Conservation (phyloP, 768 basidiomycete species). For the Leccinum boreale region DNA sequence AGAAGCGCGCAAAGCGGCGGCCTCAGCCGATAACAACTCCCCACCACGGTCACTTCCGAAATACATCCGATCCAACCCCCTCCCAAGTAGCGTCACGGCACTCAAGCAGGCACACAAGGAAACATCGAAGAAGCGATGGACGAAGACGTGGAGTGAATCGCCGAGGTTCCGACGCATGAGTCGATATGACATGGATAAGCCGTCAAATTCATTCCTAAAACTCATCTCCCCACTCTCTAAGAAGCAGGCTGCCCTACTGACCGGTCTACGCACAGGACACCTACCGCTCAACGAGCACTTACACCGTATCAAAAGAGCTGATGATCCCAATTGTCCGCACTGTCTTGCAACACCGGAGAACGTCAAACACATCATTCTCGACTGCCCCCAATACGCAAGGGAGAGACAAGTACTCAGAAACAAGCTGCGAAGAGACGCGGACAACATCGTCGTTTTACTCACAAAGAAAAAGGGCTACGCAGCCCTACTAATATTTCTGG, state of each 20-base stretch:
- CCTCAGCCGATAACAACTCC: neutral
- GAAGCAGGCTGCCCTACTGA: neutral
- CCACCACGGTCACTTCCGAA: neutral
- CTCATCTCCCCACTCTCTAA: neutral
- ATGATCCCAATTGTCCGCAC: neutral
- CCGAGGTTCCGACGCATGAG: neutral
- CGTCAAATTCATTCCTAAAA: neutral
- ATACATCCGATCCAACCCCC: neutral
- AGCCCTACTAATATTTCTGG: no score
- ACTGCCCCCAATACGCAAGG: neutral
- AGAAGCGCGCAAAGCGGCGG: neutral
- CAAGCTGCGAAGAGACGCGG: no score
- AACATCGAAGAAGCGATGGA: neutral
- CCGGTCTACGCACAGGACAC: neutral
- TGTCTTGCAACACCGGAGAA: neutral
- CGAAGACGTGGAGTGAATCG: neutral
- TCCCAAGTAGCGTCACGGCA: neutral
- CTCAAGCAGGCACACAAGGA: neutral
- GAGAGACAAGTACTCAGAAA: neutral
- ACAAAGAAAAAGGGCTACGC: no score
- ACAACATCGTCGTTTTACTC: no score
- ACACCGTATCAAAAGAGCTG: neutral
- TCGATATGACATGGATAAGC: neutral
- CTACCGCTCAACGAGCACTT: neutral
- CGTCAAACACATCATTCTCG: neutral